phyloP scores from a whole-genome alignment of 2,329 filamentous ascomycete genomes.

The Dryadomyces quercus-mongolicae region DNA sequence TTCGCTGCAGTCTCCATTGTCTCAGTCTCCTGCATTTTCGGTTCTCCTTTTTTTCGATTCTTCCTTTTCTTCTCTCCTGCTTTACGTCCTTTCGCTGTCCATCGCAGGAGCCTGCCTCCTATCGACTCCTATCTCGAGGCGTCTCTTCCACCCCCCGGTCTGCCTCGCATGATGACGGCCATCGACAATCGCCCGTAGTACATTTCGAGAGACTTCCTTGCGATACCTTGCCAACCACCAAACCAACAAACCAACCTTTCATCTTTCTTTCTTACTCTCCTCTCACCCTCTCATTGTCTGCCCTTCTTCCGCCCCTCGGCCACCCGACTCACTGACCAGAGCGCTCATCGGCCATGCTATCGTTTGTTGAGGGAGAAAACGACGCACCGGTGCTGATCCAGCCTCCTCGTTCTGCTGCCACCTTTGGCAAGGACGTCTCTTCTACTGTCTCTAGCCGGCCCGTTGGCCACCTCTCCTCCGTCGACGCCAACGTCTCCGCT shows the following conservation, averaged over 20 bases:
- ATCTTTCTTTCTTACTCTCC: background rate
- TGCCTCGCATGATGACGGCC: background rate
- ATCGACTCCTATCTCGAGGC: background rate
- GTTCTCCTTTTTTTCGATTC: background rate
- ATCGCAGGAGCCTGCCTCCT: background rate
- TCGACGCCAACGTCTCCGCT: slow-evolving; percentile 3
- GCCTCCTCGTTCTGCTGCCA: background rate
- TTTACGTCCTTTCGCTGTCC: background rate
- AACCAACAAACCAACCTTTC: background rate
- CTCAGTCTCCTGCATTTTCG: background rate
- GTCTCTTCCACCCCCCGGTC: background rate
- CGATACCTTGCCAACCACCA: background rate
- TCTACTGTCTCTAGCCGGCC: slow-evolving; percentile 1
- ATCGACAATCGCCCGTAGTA: background rate
- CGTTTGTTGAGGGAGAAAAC: slow-evolving; percentile 7
- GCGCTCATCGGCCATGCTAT: slow-evolving; percentile 8
- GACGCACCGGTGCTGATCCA: slow-evolving; percentile 6
- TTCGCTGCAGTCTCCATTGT: background rate
- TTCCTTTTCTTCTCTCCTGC: background rate
- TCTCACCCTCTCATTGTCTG: background rate
- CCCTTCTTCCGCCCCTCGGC: background rate
- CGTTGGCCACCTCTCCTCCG: slow-evolving; percentile 4
- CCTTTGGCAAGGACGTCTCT: slow-evolving; percentile 5
- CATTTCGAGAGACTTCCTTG: background rate
- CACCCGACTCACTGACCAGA: background rate